Conservation (phyloP, 2,329 filamentous ascomycete genomes). For the Botryosphaeria dothidea region DNA sequence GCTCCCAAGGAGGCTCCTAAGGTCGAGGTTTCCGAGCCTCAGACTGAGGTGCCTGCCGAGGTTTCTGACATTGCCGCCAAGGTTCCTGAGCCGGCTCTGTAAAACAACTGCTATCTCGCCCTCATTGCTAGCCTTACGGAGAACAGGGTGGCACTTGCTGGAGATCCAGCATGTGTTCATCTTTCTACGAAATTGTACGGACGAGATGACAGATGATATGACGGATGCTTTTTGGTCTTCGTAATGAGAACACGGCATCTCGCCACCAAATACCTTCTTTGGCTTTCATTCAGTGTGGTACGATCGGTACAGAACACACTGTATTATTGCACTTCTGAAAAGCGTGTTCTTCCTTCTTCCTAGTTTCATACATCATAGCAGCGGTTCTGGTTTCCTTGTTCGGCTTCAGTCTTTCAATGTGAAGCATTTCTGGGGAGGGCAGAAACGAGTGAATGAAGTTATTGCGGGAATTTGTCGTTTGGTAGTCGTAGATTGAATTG, state of each 20-base stretch:
- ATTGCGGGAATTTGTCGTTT: background rate
- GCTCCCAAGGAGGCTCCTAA: slow-evolving; percentile 30
- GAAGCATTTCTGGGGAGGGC: background rate
- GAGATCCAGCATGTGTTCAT: background rate
- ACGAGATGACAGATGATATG: slow-evolving; percentile 13
- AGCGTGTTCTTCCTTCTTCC: background rate
- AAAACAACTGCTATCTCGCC: background rate
- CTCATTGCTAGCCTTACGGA: background rate
- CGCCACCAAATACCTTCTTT: background rate
- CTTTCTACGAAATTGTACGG: slow-evolving; percentile 15
- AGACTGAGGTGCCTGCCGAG: background rate
- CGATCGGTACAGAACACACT: slow-evolving; percentile 1
- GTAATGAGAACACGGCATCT: slow-evolving; percentile 12
- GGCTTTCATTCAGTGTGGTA: slow-evolving; percentile 9
- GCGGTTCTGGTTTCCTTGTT: background rate
- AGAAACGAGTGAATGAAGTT: background rate
- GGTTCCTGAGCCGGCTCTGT: slow-evolving; percentile 1
- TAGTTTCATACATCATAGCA: slow-evolving; percentile 7
- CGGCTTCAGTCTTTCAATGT: background rate
- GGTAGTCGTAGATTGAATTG: slow-evolving; percentile 9
- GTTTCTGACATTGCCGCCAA: background rate
- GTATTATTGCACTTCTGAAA: slow-evolving; percentile 15
- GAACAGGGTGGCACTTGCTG: background rate
- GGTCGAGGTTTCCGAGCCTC: background rate
- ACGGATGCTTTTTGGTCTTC: slow-evolving; percentile 1